Evolutionary conservation across 805 yeast genomes (phyloP).

Genomic region (Ogataea pignaliae): DNA sequence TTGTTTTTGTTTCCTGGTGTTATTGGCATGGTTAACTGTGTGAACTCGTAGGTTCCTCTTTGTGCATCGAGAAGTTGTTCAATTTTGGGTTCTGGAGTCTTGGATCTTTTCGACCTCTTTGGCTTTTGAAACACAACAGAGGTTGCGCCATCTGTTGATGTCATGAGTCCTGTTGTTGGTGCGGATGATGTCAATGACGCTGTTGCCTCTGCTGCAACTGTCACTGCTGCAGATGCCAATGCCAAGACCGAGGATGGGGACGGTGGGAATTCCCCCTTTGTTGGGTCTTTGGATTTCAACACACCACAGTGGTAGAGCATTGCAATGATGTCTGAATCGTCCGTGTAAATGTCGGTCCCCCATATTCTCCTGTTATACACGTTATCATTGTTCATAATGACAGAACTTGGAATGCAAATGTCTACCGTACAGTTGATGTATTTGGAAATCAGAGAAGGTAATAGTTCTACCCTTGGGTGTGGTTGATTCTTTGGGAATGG

Average conservation of each 20-base stretch:
- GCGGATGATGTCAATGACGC: background rate
- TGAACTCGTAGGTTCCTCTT: conserved; percentile 11
- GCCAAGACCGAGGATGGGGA: background rate
- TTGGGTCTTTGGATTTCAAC: conserved; percentile 36
- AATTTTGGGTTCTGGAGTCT: background rate
- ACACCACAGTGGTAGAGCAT: conserved; percentile 74
- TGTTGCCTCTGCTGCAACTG: background rate
- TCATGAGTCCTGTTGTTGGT: background rate
- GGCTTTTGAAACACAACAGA: background rate
- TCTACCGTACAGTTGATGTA: conserved; percentile 48
- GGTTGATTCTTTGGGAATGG: conserved; percentile 14
- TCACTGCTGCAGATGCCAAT: background rate
- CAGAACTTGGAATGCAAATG: conserved; percentile 48
- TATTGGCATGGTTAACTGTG: conserved; percentile 18
- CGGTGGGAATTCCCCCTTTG: conserved; percentile 1
- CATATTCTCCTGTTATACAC: conserved; percentile 56
- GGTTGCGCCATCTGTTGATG: background rate
- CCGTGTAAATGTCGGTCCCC: conserved; percentile 94
- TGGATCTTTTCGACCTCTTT: too few relatives aligned
- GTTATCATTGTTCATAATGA: conserved; percentile 36
- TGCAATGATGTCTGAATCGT: conserved; percentile 81
- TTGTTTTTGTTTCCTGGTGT: conserved; percentile 41
- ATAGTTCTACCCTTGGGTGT: conserved; percentile 27
- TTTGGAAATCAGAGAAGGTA: conserved; percentile 29
- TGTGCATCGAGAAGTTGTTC: conserved; percentile 15